phyloP scores from a whole-genome alignment of 78 protist species.

The Isochrysis galbana region DNA sequence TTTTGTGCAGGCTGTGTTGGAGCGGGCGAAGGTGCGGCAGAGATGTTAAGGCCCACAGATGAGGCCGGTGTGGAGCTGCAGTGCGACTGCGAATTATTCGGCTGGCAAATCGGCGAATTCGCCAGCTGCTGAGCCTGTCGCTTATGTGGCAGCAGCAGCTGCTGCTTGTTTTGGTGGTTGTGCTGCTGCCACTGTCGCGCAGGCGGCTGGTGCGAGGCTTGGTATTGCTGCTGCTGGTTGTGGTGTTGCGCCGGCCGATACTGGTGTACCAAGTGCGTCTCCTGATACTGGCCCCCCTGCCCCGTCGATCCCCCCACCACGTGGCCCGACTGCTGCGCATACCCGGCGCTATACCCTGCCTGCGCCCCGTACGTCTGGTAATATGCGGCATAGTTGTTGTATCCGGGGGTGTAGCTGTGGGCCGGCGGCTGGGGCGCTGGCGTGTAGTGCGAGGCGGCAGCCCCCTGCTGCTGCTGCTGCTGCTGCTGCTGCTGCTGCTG shows the following conservation, averaged over 20 bases:
- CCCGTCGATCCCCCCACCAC: background rate
- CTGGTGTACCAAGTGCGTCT: background rate
- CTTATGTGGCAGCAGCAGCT: too few relatives aligned
- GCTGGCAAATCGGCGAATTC: too few relatives aligned
- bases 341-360: background rate
- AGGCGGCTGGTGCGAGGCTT: too few relatives aligned
- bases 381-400: background rate
- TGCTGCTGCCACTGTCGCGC: too few relatives aligned
- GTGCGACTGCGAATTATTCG: too few relatives aligned
- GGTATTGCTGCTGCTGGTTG: background rate
- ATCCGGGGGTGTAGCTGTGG: background rate
- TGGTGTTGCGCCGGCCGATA: background rate
- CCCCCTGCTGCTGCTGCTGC: background rate
- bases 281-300: background rate
- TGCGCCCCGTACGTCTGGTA: background rate
- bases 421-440: background rate
- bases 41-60: too few relatives aligned
- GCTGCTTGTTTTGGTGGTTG: too few relatives aligned
- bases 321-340: background rate
- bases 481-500: slow-evolving; percentile 11
- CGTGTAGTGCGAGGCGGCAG: background rate
- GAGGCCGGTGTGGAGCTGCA: too few relatives aligned
- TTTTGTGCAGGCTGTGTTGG: background rate
- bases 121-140: too few relatives aligned
- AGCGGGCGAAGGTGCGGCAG: too few relatives aligned